A percentile compares a stretch with the other conserved stretches of the same genome.
Evolutionary conservation across 305 asterid species (phyloP).

Genomic region (Petunia hybrid): DNA sequence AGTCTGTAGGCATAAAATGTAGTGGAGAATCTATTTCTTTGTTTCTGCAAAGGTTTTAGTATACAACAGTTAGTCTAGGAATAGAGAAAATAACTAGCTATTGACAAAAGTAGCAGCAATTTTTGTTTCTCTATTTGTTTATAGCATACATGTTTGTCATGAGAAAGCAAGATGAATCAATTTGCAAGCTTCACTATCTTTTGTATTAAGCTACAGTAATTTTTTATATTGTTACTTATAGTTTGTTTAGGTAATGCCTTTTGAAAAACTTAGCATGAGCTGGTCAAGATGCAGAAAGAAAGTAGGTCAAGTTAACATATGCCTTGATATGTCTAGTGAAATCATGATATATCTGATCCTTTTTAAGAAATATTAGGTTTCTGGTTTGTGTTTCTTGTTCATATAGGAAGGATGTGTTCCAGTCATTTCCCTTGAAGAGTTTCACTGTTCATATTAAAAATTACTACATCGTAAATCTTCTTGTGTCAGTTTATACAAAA

Average conservation of each 20-base stretch:
- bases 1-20: neutral
- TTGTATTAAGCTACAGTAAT: neutral
- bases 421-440: neutral
- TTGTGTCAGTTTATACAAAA: too few species aligned
- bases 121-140: conserved; percentile 1
- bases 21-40: conserved; percentile 17
- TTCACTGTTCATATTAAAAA: neutral
- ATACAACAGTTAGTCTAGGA: conserved; percentile 30
- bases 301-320: neutral
- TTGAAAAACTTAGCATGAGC: neutral
- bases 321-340: neutral
- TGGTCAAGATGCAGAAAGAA: neutral
- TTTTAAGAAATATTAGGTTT: neutral
- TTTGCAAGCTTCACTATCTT: neutral
- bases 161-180: conserved; percentile 5
- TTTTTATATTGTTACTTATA: neutral
- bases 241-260: neutral
- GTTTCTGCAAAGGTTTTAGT: conserved; percentile 32
- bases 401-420: neutral
- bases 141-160: conserved; percentile 9
- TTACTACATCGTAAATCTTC: neutral
- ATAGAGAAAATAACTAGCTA: conserved; percentile 29
- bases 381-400: neutral
- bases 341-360: neutral
- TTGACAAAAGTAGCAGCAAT: conserved; percentile 28